These are phyloP conservation scores for Trichosporon asahii DNA, from an alignment of 1,284 basidiomycete genomes.

Conservation along the genomic window DNA sequence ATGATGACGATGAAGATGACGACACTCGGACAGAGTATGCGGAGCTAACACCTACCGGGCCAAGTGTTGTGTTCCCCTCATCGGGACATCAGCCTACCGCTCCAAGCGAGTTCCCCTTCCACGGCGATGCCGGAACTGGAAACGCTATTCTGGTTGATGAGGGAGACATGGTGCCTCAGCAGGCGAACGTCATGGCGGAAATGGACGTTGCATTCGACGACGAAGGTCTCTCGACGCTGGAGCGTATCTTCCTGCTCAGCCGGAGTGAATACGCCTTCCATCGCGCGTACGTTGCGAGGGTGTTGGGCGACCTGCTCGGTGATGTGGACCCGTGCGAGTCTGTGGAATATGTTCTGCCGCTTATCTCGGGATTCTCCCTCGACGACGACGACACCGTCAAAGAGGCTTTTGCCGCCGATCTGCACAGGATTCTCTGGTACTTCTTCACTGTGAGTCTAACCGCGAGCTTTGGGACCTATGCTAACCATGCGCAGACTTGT, in stretches of 20 bases:
- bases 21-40: not conserved
- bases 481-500: slow-evolving; percentile 23
- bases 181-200: slow-evolving; percentile 22
- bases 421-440: slow-evolving; percentile 88
- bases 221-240: slow-evolving; percentile 75
- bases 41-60: not conserved
- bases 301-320: slow-evolving; percentile 68
- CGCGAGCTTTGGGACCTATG: not conserved
- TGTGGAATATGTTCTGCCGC: slow-evolving; percentile 87
- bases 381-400: slow-evolving; percentile 90
- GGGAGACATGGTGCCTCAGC: slow-evolving; percentile 40
- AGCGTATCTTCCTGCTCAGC: slow-evolving; percentile 91
- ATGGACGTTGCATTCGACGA: slow-evolving; percentile 53
- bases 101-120: slow-evolving; percentile 1
- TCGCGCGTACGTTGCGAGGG: slow-evolving; percentile 75
- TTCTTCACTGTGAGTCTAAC: slow-evolving; percentile 67
- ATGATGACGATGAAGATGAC: slow-evolving; percentile 17
- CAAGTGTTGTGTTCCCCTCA: not conserved
- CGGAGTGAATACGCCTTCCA: slow-evolving; percentile 81
- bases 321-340: slow-evolving; percentile 82
- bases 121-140: not conserved
- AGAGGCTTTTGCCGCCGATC: slow-evolving; percentile 78
- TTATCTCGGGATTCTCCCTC: slow-evolving; percentile 79
- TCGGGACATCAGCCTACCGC: not conserved
- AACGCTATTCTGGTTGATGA: slow-evolving; percentile 36